phyloP scores from a whole-genome alignment of 2,329 filamentous ascomycete genomes.

The Aspergillus intermedius region DNA sequence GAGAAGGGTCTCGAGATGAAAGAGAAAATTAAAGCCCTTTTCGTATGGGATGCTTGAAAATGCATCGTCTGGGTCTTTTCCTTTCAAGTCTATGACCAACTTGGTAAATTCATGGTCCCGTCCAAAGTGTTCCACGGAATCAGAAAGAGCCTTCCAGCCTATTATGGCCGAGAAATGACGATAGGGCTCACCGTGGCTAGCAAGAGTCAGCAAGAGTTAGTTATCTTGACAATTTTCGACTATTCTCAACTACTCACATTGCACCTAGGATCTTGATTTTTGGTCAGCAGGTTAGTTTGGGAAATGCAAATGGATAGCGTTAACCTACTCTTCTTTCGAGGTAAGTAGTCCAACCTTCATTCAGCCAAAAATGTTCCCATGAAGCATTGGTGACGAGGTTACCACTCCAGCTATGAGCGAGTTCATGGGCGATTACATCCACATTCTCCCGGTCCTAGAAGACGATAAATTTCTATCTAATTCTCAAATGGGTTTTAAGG shows the following conservation, averaged over 20 bases:
- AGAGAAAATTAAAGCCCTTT: conserved; percentile 93
- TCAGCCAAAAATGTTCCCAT: conserved; percentile 54
- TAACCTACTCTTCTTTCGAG: conserved; percentile 64
- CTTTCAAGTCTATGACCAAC: conserved; percentile 77
- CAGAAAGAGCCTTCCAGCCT: conserved; percentile 83
- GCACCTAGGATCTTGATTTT: conserved; percentile 33
- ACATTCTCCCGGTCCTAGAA: conserved; percentile 70
- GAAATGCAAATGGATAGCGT: background rate
- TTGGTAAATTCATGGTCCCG: conserved; percentile 88
- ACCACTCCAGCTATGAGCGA: conserved; percentile 74
- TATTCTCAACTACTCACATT: conserved; percentile 22
- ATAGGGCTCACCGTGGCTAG: conserved; percentile 71
- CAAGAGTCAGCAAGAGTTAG: conserved; percentile 1
- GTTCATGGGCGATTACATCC: conserved; percentile 89
- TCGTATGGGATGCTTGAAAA: conserved; percentile 92
- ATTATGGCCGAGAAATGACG: conserved; percentile 94
- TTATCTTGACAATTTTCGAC: background rate
- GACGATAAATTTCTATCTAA: background rate
- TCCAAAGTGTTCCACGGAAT: conserved; percentile 72
- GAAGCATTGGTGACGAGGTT: conserved; percentile 57
- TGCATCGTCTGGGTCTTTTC: conserved; percentile 89
- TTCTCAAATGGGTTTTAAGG: background rate
- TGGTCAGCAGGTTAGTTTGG: conserved; percentile 10
- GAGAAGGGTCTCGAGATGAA: conserved; percentile 78
- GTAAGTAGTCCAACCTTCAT: conserved; percentile 89